Evolutionary conservation across 164 flowering plant genomes (phyloP), one percentile per base, ranked within the genome.

Genomic region (Berberis vulgaris): DNA sequence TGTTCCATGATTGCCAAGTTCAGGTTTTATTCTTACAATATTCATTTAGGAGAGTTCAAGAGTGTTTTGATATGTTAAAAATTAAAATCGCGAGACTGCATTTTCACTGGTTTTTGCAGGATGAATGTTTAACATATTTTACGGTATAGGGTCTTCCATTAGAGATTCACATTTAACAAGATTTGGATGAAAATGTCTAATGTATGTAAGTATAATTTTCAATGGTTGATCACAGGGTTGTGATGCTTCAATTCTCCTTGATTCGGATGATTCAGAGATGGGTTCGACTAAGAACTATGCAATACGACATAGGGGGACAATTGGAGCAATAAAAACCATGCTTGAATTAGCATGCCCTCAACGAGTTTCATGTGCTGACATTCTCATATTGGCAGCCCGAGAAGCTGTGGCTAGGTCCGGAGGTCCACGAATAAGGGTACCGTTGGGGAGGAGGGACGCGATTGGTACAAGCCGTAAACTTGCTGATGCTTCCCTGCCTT

Each of bases 1-100:
- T 84, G 80, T 82, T 82, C 69, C 86, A 82, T 71, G 88, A 82
- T 61, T 82, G 84, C 78, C 88, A 82, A 79, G 86, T 82, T 69
- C 82, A 82, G 88, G 86, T 84, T 54, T 46, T 54, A 63, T 68
- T 63, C 58, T 64, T 63, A 5, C 11, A 6, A 6, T 11, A 0
- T 49, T 49, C 11, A 49, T 11, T 49, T 49, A 6, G 6, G 6
- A 11, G 11, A 49, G 11, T 49, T 49, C 52, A 49, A 6, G 11
- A 49, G 6, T 49, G 52, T 49, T 49, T 49, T 49, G 52, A 6
- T 49, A 49, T 49, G 8, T 49, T 6, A 49, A 6, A 6, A 49
- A 0, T 49, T 49, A 49, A 49, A 6, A 6, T 49, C 11, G 11
- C 52, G 6, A 11, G 11, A 49, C 52, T 6, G 11, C 6, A 11